Conservation (phyloP, 805 yeast species). For the Starmerella sp. region DNA sequence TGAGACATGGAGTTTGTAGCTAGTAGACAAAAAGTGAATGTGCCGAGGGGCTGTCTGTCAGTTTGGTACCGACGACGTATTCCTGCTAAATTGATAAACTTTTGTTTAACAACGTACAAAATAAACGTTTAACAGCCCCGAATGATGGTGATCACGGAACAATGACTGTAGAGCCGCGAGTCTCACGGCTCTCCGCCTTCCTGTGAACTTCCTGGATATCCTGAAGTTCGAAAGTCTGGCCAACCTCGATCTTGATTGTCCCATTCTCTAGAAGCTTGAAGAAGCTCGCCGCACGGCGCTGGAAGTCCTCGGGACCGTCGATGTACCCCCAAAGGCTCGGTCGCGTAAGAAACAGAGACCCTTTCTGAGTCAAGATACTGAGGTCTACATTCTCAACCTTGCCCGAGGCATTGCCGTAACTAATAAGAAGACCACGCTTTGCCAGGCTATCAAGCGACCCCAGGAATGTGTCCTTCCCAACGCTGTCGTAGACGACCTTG, state of each 20-base stretch:
- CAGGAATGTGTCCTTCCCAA: constrained; percentile 59
- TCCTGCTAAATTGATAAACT: too few species aligned
- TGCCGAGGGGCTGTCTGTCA: too few species aligned
- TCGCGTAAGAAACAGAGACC: constrained; percentile 45
- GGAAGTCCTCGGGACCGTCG: constrained; percentile 27
- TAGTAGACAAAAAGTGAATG: too few species aligned
- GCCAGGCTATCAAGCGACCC: constrained; percentile 49
- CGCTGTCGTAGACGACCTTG: constrained; percentile 29
- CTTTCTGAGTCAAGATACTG: constrained; percentile 43
- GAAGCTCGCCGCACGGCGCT: constrained; percentile 11
- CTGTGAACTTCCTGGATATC: constrained; percentile 51
- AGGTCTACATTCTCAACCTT: constrained; percentile 58
- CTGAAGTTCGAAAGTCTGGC: constrained; percentile 42
- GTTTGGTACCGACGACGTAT: too few species aligned
- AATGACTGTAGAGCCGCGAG: constrained; percentile 41
- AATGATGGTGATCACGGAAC: background rate
- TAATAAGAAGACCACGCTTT: constrained; percentile 56
- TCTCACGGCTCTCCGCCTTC: constrained; percentile 50
- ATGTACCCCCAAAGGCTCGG: constrained; percentile 52
- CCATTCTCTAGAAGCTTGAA: constrained; percentile 27
- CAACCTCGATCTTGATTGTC: constrained; percentile 35
- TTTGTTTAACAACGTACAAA: too few species aligned
- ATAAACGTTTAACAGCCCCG: too few species aligned
- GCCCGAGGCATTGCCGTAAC: constrained; percentile 83
- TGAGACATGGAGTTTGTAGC: too few species aligned